Evolutionary conservation across 2,329 filamentous ascomycete species (phyloP), one percentile per base, ranked within the genome.

Genomic region (Colletotrichum lentis): DNA sequence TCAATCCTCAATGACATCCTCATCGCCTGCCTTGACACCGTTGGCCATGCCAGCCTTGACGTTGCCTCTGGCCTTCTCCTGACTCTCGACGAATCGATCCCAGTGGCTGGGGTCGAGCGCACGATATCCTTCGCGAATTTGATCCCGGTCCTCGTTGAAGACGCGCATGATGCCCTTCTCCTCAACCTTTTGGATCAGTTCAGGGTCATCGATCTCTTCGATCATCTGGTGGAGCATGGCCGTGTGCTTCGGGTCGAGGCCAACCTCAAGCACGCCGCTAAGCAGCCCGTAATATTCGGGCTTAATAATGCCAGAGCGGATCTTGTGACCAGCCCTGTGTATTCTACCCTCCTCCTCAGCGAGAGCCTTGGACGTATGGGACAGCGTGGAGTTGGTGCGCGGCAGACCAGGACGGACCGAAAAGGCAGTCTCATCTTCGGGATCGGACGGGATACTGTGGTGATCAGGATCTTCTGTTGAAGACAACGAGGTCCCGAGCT

Each of bases 101-200:
- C 91, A 87, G 76, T 91, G 84, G 70, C 88, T 86, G 0, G 89
- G 88, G 71, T 93, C 91, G 35, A 85, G 84, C 5, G 86, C 86
- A 20, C 86, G 82, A 71, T 90, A 74, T 57, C 77, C 74, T 68
- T 80, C 78, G 47, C 84, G 75, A 22, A 89, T 80, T 60, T 84
- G 75, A 18, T 85, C 83, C 65, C 80, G 81, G 70, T 89, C 77
- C 73, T 89, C 86, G 72, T 86, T 83, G 71, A 93, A 89, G 0
- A 88, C 85, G 63, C 82, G 80, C 14, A 91, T 82, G 58, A 86
- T 85, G 0, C 91, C 90, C 72, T 86, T 84, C 49, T 84, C 81
- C 60, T 84, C 80, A 4, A 87, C 82, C 73, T 84, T 84, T 54
- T 80, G 79, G 63, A 79, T 78, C 56, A 91, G 77, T 27, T 86